Evolutionary conservation across 805 yeast genomes (phyloP).

Genomic region (Myxozyma vanderwaltii): DNA sequence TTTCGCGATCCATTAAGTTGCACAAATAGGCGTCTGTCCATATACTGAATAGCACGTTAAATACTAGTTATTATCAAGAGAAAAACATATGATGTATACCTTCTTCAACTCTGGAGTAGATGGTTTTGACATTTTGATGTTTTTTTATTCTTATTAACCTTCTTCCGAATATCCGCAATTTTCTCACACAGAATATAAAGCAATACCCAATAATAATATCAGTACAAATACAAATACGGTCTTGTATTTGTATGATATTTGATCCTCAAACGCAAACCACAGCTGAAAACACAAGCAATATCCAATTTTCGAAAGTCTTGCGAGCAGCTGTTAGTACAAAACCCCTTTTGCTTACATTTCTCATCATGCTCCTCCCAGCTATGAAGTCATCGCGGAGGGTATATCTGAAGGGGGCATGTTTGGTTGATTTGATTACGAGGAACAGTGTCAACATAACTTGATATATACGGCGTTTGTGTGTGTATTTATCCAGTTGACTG

Average conservation of each 20-base stretch:
- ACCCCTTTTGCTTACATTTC: not conserved
- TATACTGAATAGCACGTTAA: slow-evolving; percentile 51
- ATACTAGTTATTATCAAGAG: not conserved
- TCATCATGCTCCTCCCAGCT: not conserved
- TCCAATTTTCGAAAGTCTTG: not conserved
- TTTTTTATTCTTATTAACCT: not conserved
- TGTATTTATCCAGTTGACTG: too few species aligned
- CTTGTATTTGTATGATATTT: too few species aligned
- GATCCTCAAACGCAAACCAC: not conserved
- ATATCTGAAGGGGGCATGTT: too few species aligned
- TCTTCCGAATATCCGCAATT: too few species aligned
- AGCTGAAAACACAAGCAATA: too few species aligned
- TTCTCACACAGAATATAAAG: too few species aligned
- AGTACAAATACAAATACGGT: not conserved
- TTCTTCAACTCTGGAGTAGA: slow-evolving; percentile 35
- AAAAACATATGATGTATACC: slow-evolving; percentile 9
- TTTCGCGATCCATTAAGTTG: slow-evolving; percentile 78
- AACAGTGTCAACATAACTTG: too few species aligned
- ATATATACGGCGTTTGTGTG: too few species aligned
- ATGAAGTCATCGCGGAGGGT: not conserved
- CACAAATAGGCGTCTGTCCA: slow-evolving; percentile 73
- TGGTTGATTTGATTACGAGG: too few species aligned
- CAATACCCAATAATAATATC: not conserved
- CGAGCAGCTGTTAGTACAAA: not conserved
- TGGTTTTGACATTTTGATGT: slow-evolving; percentile 33